phyloP scores from a whole-genome alignment of 2,329 filamentous ascomycete species.

The Alternaria sp. region DNA sequence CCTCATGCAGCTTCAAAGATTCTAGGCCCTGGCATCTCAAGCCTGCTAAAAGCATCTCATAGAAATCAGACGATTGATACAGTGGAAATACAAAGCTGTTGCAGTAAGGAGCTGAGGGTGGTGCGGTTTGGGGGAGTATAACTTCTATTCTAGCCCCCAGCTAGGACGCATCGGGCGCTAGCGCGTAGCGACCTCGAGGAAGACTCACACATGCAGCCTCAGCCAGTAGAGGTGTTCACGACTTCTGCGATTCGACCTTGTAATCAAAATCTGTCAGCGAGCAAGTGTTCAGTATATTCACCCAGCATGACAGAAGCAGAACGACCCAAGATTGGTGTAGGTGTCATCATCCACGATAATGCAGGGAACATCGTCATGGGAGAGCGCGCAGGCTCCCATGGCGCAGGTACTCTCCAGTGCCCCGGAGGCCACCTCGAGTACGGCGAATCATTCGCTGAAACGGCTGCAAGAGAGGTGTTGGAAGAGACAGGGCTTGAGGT shows the following conservation, averaged over 20 bases:
- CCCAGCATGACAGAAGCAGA: conserved; percentile 32
- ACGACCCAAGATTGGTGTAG: conserved; percentile 58
- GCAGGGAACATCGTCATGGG: conserved; percentile 59
- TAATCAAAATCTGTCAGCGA: background rate
- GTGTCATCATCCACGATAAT: conserved; percentile 56
- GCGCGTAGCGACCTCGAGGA: background rate
- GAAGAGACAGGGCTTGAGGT: conserved; percentile 74
- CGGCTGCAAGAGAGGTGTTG: conserved; percentile 71
- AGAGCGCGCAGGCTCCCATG: conserved; percentile 51
- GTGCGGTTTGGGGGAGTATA: too few species aligned
- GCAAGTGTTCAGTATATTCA: background rate
- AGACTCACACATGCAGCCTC: background rate
- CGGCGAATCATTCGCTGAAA: conserved; percentile 68
- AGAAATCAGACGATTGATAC: too few species aligned
- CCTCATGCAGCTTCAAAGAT: background rate
- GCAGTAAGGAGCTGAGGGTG: too few species aligned
- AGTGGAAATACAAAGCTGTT: too few species aligned
- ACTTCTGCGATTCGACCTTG: background rate
- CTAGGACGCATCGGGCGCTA: background rate
- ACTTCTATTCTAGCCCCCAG: too few species aligned
- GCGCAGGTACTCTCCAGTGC: conserved; percentile 68
- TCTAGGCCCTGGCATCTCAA: background rate
- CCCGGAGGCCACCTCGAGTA: conserved; percentile 81
- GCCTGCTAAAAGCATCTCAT: background rate
- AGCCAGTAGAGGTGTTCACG: background rate